Evolutionary conservation across 805 yeast genomes (phyloP), one percentile per base, ranked within the genome.

Genomic region (Candida saitoana): DNA sequence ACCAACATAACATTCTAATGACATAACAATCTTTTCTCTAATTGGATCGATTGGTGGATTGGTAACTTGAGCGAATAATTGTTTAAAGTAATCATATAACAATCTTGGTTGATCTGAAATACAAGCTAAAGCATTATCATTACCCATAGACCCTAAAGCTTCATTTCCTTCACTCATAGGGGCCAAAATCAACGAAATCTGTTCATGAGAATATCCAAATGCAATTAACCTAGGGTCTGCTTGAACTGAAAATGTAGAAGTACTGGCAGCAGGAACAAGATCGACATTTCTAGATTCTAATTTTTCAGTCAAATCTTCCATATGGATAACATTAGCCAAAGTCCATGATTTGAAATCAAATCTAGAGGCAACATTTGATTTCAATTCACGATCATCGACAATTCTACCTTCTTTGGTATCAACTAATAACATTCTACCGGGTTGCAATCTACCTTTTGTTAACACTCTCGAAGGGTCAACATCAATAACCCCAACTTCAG

Each of bases 31-130:
- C 45, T 84, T 83, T 70, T 91, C 99, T 64, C 98, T 83, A 55
- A 91, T 93, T 40, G 99, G 98, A 63, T 91, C 99, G 60, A 91
- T 93, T 39, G 99, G 98, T 44, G 99, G 99, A 69, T 91, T 91
- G 24, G 99, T 91, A 43, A 91, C 99, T 69, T 91, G 99, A 16
- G 99, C 99, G 69, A 91, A 91, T 58, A 91, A 76, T 65, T 91
- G 96, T 57, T 96, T 82, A 75, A 91, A 93, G 69, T 91, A 91
- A 58, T 93, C 99, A 63, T 86, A 91, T 49, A 88, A 71, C 48
- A 93, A 69, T 52, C 83, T 84, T 34, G 99, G 98, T 66, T 89
- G 95, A 60, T 87, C 91, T 30, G 96, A 84, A 52, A 91, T 70
- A 67, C 99, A 93, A 0, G 98, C 98, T 50, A 91, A 73, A 9